These are phyloP conservation scores for Phytophthora ohioensis DNA, from an alignment of 352 stramenopile species.

Conservation along the genomic window DNA sequence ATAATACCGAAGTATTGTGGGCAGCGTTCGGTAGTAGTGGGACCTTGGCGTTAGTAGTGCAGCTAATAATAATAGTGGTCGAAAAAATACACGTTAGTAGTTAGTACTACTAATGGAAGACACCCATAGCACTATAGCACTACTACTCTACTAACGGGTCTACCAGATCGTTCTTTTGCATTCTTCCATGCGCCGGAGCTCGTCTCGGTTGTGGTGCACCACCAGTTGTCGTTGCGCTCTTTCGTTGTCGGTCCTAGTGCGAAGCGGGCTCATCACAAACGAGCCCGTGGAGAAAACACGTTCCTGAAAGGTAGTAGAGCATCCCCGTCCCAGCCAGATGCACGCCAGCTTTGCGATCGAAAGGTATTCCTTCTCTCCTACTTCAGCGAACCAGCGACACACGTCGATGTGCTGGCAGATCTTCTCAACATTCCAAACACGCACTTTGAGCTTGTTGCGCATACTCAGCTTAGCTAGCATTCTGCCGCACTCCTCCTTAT, in stretches of 20 bases:
- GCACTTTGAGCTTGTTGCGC: background rate
- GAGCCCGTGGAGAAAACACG: constrained; percentile 1
- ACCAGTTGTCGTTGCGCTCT: background rate
- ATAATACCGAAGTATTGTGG: no score
- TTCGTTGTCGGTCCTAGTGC: constrained; percentile 1
- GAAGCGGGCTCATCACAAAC: background rate
- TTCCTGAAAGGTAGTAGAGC: constrained; percentile 2
- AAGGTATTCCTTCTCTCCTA: constrained; percentile 2
- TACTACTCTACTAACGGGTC: background rate
- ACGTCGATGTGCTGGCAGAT: constrained; percentile 4
- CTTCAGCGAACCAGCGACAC: constrained; percentile 3
- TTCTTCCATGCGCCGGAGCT: background rate
- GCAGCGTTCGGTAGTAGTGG: no score
- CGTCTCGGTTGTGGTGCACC: background rate
- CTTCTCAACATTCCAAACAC: constrained; percentile 14
- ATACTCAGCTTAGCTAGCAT: constrained; percentile 11
- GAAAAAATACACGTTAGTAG: no score
- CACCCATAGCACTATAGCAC: no score
- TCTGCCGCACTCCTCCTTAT: background rate
- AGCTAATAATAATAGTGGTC: no score
- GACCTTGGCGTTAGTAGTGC: no score
- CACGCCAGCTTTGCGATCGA: constrained; percentile 6
- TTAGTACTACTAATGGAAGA: no score
- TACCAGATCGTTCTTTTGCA: background rate
- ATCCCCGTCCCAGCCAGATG: constrained; percentile 2